phyloP scores from a whole-genome alignment of 768 basidiomycete species.

The Lyophyllum semitale region DNA sequence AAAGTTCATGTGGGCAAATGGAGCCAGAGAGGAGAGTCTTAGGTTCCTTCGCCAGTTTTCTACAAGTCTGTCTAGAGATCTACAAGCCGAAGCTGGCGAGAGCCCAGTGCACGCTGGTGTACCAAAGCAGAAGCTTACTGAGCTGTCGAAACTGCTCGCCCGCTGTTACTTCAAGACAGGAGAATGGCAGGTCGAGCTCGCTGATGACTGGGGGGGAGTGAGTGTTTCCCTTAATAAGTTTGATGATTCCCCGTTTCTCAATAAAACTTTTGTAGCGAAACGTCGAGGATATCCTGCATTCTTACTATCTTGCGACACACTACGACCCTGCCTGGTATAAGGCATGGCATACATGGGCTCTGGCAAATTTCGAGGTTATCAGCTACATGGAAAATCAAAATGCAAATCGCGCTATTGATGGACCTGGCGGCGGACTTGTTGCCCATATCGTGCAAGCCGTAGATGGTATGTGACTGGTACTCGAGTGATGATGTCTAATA shows the following conservation, averaged over 20 bases:
- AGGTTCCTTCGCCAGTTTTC: constrained; percentile 83
- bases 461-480: constrained; percentile 55
- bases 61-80: constrained; percentile 69
- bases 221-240: constrained; percentile 27
- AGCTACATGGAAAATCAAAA: constrained; percentile 71
- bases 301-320: constrained; percentile 85
- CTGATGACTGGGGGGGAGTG: constrained; percentile 80
- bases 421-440: constrained; percentile 65
- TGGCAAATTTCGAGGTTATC: constrained; percentile 95
- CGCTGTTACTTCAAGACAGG: constrained; percentile 97
- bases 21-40: constrained; percentile 77
- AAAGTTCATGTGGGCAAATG: constrained; percentile 94
- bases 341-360: constrained; percentile 98
- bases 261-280: constrained; percentile 56
- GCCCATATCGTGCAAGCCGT: constrained; percentile 90
- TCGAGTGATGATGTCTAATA: not conserved
- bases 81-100: constrained; percentile 61
- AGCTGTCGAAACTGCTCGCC: constrained; percentile 85
- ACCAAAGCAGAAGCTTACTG: constrained; percentile 58
- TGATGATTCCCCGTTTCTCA: not conserved
- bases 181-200: constrained; percentile 86
- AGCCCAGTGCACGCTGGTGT: constrained; percentile 51
- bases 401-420: constrained; percentile 55
- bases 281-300: constrained; percentile 78
- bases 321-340: constrained; percentile 98